phyloP scores from a whole-genome alignment of 345 rosid species.

The Hibiscus mutabilis region DNA sequence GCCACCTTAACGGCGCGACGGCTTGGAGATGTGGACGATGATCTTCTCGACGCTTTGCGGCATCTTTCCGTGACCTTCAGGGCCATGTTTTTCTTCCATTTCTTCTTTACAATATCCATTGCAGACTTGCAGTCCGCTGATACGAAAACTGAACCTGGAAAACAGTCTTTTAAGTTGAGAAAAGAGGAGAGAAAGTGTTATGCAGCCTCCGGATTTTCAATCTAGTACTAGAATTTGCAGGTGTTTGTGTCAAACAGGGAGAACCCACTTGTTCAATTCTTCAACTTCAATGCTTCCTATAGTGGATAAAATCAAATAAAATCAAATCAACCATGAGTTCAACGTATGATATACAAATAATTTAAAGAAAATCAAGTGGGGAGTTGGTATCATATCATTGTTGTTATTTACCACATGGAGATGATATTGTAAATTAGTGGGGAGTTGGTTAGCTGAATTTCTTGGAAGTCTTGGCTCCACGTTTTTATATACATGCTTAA shows the following conservation, averaged over 20 bases:
- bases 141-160: neutral
- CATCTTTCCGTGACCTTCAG: constrained; percentile 53
- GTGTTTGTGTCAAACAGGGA: neutral
- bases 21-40: too few relatives aligned
- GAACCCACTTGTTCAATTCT: constrained; percentile 2
- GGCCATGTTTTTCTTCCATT: constrained; percentile 39
- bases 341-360: neutral
- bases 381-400: neutral
- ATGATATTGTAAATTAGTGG: neutral
- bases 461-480: neutral
- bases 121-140: too few relatives aligned
- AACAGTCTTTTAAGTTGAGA: neutral
- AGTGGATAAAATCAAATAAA: neutral
- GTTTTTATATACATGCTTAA: neutral
- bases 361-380: too few relatives aligned
- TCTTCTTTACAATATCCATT: constrained; percentile 26
- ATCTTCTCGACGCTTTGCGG: constrained; percentile 2
- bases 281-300: neutral
- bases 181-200: neutral
- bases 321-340: neutral
- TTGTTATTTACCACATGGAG: neutral
- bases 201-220: constrained; percentile 19
- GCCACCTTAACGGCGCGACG: constrained; percentile 16
- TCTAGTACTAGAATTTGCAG: neutral
- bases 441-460: neutral